A percentile compares a stretch with the other conserved stretches of the same genome.
Evolutionary conservation across 306 rosid species (phyloP).

Genomic region (Vigna radiata): DNA sequence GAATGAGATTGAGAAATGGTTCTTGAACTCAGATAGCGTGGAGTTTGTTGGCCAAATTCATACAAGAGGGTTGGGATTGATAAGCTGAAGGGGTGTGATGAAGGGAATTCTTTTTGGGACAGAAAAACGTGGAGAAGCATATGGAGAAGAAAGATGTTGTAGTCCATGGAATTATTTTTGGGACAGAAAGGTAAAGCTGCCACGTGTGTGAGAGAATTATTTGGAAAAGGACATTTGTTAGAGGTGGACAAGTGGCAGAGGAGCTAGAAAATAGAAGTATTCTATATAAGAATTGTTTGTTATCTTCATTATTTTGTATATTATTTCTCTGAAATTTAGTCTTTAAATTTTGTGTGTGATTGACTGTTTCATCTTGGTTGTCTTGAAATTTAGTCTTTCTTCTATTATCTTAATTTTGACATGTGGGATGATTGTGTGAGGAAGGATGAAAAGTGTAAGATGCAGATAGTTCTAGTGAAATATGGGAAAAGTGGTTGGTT

Average conservation of each 20-base stretch:
- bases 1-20: conserved; percentile 74
- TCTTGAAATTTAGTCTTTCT: neutral
- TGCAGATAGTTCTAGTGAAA: neutral
- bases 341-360: neutral
- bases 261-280: neutral
- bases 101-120: conserved; percentile 63
- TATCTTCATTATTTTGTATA: no score
- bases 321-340: no score
- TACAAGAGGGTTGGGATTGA: conserved; percentile 85
- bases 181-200: neutral
- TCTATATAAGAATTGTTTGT: neutral
- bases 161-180: neutral
- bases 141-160: neutral
- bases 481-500: neutral
- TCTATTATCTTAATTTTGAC: neutral
- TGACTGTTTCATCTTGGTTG: conserved; percentile 5
- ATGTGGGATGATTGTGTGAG: conserved; percentile 5
- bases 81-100: conserved; percentile 47
- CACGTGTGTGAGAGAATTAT: conserved; percentile 25
- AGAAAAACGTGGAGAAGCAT: neutral
- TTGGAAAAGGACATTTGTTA: conserved; percentile 40
- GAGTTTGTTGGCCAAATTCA: conserved; percentile 72
- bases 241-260: neutral
- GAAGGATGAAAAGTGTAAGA: neutral
- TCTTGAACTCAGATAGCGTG: conserved; percentile 78